Percentiles rank a stretch among this genome's conserved stretches.
Conservation (phyloP, 1,284 basidiomycete species). For the Athelia sp. region DNA sequence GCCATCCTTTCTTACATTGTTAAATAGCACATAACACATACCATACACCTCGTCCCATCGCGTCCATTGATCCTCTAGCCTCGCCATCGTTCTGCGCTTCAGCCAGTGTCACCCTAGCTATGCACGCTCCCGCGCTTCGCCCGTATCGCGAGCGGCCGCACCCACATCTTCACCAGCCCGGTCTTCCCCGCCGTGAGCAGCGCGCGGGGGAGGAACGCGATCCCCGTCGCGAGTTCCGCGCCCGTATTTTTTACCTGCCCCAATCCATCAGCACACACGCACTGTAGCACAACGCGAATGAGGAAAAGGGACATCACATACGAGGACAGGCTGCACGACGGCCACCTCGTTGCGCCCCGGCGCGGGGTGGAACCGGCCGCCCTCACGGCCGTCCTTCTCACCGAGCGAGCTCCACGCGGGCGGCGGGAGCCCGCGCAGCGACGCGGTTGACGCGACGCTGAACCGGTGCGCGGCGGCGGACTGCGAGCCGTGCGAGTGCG, state of each 20-base stretch:
- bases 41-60: no score
- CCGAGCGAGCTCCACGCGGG: no score
- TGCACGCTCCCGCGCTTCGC: no score
- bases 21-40: no score
- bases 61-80: no score
- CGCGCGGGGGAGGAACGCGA: slow-evolving; percentile 69
- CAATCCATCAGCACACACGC: not conserved
- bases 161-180: slow-evolving; percentile 80
- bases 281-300: not conserved
- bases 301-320: slow-evolving; percentile 39
- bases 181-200: slow-evolving; percentile 73
- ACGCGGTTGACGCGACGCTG: slow-evolving; percentile 72
- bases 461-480: no score
- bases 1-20: no score
- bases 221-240: slow-evolving; percentile 64
- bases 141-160: slow-evolving; percentile 51
- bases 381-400: slow-evolving; percentile 17
- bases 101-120: no score
- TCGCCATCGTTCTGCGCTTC: no score
- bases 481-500: slow-evolving; percentile 18
- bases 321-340: slow-evolving; percentile 86
- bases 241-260: slow-evolving; percentile 74
- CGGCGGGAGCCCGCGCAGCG: slow-evolving; percentile 38
- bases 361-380: slow-evolving; percentile 69
- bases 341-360: slow-evolving; percentile 88